Base-by-base conservation (phyloP, 164 flowering plant species). In the Umbellularia californica region DNA sequence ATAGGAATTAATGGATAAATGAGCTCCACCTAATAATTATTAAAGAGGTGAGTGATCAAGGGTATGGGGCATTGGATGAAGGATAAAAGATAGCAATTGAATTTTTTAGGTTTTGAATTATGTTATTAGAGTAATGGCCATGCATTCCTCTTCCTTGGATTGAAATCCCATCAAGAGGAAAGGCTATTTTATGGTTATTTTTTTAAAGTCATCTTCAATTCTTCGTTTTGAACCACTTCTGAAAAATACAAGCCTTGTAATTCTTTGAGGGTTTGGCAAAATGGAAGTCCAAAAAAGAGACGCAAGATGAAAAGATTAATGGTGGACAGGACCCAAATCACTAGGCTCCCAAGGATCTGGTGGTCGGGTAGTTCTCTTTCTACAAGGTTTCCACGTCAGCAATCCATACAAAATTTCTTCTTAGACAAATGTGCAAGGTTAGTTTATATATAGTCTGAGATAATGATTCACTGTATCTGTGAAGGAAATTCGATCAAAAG, bases 391-490 rank as follows among this genome's bases (percentile, higher is more conserved):
- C 47, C 70, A 35, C 50, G 50, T 28, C 22, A 68, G 70, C 68
- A 17, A 17, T 41, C 50, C n/a, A 17, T 68, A n/a, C 17, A n/a
- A 27, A 27, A 23, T 23, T 27, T 14, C 64, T 23, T n/a, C n/a
- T 60, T 19, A 5, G 11, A 65, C 19, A 68, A 27, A 27, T 20
- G n/a, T 68, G 10, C 35, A 27, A 22, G 19, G 14, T 69, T 69
- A 69, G 14, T 19, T 69, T 69, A 69, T 69, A 51, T 69, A 69
- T 50, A 52, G 13, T 47, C 71, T 41, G 71, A 69, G 71, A 69
- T 41, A 69, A 20, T 69, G 58, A 12, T 69, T 41, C 71, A 69
- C 9, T 50, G 71, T 22, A 69, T 13, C 20, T 69, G 30, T 41
- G 58, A 69, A 69, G 25, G 24, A 22, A 20, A 50, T 17, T 69